These are phyloP conservation scores for Yarrowia alimentaria DNA, from an alignment of 805 yeast species.

Conservation along the genomic window DNA sequence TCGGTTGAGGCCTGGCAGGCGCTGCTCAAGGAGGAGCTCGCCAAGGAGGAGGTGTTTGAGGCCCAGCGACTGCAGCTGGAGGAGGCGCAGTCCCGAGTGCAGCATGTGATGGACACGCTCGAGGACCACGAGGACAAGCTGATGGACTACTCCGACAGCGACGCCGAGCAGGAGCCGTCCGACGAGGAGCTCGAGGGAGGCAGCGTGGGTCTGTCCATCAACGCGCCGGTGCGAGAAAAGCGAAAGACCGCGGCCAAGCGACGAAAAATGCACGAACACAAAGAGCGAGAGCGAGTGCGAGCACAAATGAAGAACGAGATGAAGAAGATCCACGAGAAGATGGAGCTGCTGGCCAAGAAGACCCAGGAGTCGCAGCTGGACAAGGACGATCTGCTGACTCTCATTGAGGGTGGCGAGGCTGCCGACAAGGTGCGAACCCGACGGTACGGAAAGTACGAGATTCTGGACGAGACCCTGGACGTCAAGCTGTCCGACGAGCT, in stretches of 20 bases:
- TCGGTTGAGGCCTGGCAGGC: constrained; percentile 76
- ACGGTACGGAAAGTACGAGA: constrained; percentile 47
- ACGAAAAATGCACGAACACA: constrained; percentile 63
- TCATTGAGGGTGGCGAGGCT: constrained; percentile 32
- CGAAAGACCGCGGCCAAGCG: constrained; percentile 77
- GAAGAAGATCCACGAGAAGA: constrained; percentile 57
- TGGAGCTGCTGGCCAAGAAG: constrained; percentile 55
- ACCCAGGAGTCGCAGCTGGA: constrained; percentile 33
- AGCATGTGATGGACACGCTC: constrained; percentile 57
- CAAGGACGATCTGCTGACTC: constrained; percentile 30
- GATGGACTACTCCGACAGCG: constrained; percentile 34
- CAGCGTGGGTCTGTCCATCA: constrained; percentile 55
- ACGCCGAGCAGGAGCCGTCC: constrained; percentile 35
- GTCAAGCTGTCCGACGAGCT: constrained; percentile 88
- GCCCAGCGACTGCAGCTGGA: constrained; percentile 58
- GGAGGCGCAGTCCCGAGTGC: constrained; percentile 63
- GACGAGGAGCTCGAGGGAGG: constrained; percentile 43
- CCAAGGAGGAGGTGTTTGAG: constrained; percentile 64
- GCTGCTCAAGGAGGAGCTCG: constrained; percentile 65
- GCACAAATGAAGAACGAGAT: constrained; percentile 45
- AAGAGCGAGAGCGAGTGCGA: constrained; percentile 46
- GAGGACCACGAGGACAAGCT: constrained; percentile 39
- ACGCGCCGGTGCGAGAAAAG: constrained; percentile 64
- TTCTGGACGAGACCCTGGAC: constrained; percentile 53
- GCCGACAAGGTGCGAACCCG: constrained; percentile 39